A percentile compares a stretch with the other conserved stretches of the same genome.
Conservation (phyloP, 768 basidiomycete genomes). For the Austroboletus festivus region DNA sequence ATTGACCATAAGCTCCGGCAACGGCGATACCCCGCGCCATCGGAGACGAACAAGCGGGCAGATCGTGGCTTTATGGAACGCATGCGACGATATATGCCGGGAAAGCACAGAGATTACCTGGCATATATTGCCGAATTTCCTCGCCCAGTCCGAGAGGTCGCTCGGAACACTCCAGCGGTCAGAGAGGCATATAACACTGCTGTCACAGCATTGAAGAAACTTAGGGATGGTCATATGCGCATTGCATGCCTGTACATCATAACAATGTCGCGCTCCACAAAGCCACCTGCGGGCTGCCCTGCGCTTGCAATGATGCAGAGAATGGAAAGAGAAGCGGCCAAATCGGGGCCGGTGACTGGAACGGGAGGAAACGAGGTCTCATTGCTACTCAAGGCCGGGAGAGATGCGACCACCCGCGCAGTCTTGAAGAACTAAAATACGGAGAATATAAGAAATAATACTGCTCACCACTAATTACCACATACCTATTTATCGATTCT, state of each 20-base stretch:
- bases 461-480: conserved; percentile 16
- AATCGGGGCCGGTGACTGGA: conserved; percentile 61
- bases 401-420: conserved; percentile 79
- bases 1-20: conserved; percentile 83
- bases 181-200: conserved; percentile 78
- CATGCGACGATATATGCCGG: conserved; percentile 96
- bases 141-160: conserved; percentile 62
- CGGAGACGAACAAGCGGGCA: conserved; percentile 59
- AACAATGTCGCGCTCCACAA: conserved; percentile 69
- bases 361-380: conserved; percentile 90
- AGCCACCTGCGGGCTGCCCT: conserved; percentile 45
- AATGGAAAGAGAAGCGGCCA: conserved; percentile 40
- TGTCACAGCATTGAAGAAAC: conserved; percentile 72
- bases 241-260: conserved; percentile 88
- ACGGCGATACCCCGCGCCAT: conserved; percentile 64
- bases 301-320: conserved; percentile 53
- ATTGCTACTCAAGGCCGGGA: conserved; percentile 78
- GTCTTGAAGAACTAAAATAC: conserved; percentile 38
- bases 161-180: conserved; percentile 52
- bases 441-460: background rate
- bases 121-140: conserved; percentile 56
- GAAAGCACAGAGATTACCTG: conserved; percentile 84
- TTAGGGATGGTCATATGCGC: conserved; percentile 87
- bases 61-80: conserved; percentile 85
- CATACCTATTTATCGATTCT: conserved; percentile 27